Conservation (phyloP, 2,329 filamentous ascomycete species). For the Microdochium trichocladiopsis region DNA sequence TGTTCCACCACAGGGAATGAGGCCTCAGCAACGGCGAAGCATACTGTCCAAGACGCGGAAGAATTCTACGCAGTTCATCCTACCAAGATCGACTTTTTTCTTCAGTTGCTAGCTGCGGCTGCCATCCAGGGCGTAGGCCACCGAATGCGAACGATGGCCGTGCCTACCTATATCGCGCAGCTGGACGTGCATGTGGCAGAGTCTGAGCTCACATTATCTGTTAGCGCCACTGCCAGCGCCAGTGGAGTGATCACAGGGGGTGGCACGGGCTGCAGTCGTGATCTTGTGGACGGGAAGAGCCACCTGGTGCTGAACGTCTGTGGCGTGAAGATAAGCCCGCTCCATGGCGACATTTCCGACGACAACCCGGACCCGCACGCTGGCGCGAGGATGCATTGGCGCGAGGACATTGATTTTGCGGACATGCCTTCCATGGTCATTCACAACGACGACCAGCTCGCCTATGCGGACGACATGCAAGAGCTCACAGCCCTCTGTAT, state of each 20-base stretch:
- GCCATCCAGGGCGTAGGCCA: not conserved
- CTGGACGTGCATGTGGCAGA: not conserved
- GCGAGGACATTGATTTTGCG: constrained; percentile 6
- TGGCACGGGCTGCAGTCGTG: not conserved
- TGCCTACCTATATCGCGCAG: constrained; percentile 1
- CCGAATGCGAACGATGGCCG: not conserved
- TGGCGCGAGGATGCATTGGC: constrained; percentile 4
- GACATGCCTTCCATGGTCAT: not conserved
- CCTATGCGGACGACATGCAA: not conserved
- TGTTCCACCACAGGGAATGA: constrained; percentile 2
- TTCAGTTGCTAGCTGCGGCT: not conserved
- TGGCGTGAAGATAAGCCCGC: constrained; percentile 5
- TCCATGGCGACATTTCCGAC: not conserved
- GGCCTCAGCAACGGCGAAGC: constrained; percentile 6
- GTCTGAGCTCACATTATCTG: not conserved
- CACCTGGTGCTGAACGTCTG: not conserved
- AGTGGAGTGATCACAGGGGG: not conserved
- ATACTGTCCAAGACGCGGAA: not conserved
- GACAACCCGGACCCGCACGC: constrained; percentile 3
- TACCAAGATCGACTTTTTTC: constrained; percentile 4
- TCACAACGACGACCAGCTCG: constrained; percentile 2
- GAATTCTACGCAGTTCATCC: not conserved
- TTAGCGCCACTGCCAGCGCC: not conserved
- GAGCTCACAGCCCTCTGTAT: not conserved
- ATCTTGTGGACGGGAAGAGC: not conserved